Base-by-base conservation (phyloP, 208 protist genomes). In the Strigomonas oncopelti region DNA sequence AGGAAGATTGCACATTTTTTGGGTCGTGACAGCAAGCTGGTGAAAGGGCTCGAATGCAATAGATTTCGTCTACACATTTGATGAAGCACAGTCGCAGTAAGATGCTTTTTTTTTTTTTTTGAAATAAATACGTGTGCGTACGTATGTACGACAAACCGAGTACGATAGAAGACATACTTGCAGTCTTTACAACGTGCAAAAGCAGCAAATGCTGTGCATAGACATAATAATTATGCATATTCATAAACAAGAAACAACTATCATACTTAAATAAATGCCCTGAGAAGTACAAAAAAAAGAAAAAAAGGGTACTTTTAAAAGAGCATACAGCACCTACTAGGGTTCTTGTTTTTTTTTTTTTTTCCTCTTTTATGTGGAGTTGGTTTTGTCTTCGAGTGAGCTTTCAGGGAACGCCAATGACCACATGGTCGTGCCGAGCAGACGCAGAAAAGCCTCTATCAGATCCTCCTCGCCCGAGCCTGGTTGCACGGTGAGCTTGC, bases 341-440 rank as follows among this genome's bases (percentile, higher is more conserved):
- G 7, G 34, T 42, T 11, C 34, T 14, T 42, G 34, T 42, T 14
- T 11, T 42, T 14, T 42, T n/a, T n/a, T n/a, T n/a, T n/a, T n/a
- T n/a, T n/a, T 14, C 4, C 4, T 42, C 4, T 11, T 42, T 42
- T 4, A 42, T 42, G 7, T 14, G 4, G 34, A 4, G 34, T 4
- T 42, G 34, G 34, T 42, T 48, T 48, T 48, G 13, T 7, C 42
- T 4, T n/a, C 13, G 9, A 20, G 16, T 20, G 42, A 20, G 3
- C 16, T 20, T 1, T 20, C 5, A 14, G 42, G 42, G 42, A 48
- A 48, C 13, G 13, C 18, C 42, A 48, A 56, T 9, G 54, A 65
- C 73, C 73, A 80, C 61, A 80, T 65, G 25, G 69, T 45, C 55
- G 42, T 72, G 54, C 67, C 75, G 27, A 80, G 38, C 0, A 80